A percentile compares a stretch with the other conserved stretches of the same genome.
phyloP scores from a whole-genome alignment of 129 eudicot genomes.

The Dittrichia graveolens region DNA sequence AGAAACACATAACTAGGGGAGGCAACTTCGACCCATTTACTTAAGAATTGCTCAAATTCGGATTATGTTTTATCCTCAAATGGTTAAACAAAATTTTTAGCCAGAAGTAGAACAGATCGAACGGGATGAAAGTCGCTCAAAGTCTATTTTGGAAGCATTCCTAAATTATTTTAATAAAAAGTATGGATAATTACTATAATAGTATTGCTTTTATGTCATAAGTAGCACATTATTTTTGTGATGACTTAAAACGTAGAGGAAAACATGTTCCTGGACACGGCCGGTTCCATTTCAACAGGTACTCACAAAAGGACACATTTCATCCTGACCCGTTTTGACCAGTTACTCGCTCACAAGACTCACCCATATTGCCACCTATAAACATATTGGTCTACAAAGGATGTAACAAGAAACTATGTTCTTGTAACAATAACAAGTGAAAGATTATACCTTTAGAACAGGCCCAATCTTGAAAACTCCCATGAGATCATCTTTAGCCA shows the following conservation, averaged over 20 bases:
- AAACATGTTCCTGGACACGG: no score
- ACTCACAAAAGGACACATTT: not conserved
- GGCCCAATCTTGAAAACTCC: conserved; percentile 80
- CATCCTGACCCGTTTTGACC: not conserved
- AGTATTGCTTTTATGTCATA: no score
- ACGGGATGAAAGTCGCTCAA: not conserved
- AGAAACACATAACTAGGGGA: no score
- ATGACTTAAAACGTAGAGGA: no score
- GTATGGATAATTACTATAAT: no score
- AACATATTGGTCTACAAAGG: not conserved
- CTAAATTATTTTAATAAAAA: not conserved
- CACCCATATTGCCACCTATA: not conserved
- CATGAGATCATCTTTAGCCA: conserved; percentile 85
- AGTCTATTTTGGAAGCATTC: not conserved
- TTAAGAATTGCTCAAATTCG: no score
- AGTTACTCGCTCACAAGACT: not conserved
- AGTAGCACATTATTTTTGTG: no score
- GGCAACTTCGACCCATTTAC: no score
- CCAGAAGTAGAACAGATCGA: not conserved
- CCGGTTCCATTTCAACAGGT: not conserved
- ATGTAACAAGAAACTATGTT: not conserved
- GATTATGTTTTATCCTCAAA: no score
- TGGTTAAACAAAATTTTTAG: not conserved
- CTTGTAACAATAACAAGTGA: not conserved
- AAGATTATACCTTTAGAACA: conserved; percentile 58